Percentiles rank a stretch among this genome's conserved stretches.
These are phyloP conservation scores for Brasilioporus rufonigricans DNA, from an alignment of 768 basidiomycete genomes.

Conservation along the genomic window DNA sequence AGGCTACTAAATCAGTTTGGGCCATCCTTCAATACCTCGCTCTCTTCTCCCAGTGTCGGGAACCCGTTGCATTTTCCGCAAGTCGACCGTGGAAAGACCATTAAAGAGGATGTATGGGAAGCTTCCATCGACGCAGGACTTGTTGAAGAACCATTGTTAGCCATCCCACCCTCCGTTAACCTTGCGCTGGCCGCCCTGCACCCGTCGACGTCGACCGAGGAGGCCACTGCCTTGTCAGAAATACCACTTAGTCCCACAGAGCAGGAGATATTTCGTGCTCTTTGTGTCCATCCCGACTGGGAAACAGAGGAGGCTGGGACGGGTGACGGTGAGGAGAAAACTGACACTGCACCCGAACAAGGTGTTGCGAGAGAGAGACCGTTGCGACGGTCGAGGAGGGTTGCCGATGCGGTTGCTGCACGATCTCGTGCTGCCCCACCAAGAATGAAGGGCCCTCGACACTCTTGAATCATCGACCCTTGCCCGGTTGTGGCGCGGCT, in stretches of 20 bases:
- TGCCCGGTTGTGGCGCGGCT: no score
- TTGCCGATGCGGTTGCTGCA: slow-evolving; percentile 56
- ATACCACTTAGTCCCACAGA: slow-evolving; percentile 66
- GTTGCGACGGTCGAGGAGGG: slow-evolving; percentile 57
- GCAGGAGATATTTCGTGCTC: slow-evolving; percentile 64
- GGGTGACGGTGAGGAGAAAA: slow-evolving; percentile 13
- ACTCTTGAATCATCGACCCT: slow-evolving; percentile 22
- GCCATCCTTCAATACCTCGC: slow-evolving; percentile 54
- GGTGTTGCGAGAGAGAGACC: slow-evolving; percentile 10
- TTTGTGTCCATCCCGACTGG: slow-evolving; percentile 62
- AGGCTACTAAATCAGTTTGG: slow-evolving; percentile 61
- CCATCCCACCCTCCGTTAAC: slow-evolving; percentile 29
- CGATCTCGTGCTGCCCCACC: slow-evolving; percentile 43
- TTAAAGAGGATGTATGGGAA: slow-evolving; percentile 21
- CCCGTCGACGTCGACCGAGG: slow-evolving; percentile 14
- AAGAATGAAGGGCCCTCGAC: slow-evolving; percentile 26
- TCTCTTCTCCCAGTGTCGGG: background rate
- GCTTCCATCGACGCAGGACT: slow-evolving; percentile 15
- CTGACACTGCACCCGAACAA: background rate
- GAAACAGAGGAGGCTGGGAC: slow-evolving; percentile 34
- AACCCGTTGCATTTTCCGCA: slow-evolving; percentile 2
- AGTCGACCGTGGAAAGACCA: background rate
- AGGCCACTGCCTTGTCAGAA: slow-evolving; percentile 13
- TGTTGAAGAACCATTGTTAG: slow-evolving; percentile 23
- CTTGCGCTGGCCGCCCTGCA: slow-evolving; percentile 30